Percentiles rank a stretch among this genome's conserved stretches.
Evolutionary conservation across 495 filamentous ascomycete species (phyloP).

Genomic region (Penicillium nucicola): DNA sequence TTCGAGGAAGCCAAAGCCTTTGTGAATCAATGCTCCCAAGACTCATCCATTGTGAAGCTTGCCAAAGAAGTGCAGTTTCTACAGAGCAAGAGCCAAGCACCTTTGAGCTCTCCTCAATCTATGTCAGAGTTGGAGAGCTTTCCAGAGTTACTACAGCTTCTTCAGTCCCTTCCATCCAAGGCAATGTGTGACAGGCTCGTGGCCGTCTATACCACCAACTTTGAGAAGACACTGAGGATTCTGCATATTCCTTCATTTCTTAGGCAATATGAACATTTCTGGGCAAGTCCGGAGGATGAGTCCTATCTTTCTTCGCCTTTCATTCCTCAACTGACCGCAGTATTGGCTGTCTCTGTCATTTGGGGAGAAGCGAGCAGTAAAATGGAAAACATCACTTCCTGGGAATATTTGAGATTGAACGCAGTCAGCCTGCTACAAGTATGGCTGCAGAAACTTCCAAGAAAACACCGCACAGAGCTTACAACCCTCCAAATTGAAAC

Average conservation of each 20-base stretch:
- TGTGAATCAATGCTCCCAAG: constrained; percentile 17
- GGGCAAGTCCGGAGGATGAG: constrained; percentile 9
- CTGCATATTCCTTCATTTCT: constrained; percentile 25
- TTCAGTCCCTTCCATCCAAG: constrained; percentile 16
- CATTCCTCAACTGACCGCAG: constrained; percentile 19
- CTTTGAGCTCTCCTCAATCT: constrained; percentile 14
- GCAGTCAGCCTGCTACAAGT: constrained; percentile 19
- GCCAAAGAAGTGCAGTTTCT: constrained; percentile 30
- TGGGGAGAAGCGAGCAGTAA: constrained; percentile 5
- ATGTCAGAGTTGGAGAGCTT: constrained; percentile 10
- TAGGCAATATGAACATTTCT: constrained; percentile 19
- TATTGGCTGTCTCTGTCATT: constrained; percentile 18
- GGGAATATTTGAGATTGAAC: constrained; percentile 28
- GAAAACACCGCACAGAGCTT: constrained; percentile 40
- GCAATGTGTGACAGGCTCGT: constrained; percentile 20
- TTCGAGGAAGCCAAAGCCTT: constrained; percentile 24
- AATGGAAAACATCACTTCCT: constrained; percentile 35
- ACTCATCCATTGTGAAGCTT: constrained; percentile 14
- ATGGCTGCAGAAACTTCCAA: constrained; percentile 32
- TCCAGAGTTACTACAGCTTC: constrained; percentile 15
- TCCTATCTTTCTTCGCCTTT: constrained; percentile 5
- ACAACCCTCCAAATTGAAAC: constrained; percentile 19
- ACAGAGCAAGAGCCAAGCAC: constrained; percentile 14
- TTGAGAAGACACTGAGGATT: constrained; percentile 23
- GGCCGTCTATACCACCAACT: constrained; percentile 17